Percentiles rank a stretch among this genome's conserved stretches.
These are phyloP conservation scores for Delonix regia DNA, from an alignment of 306 rosid genomes.

Conservation along the genomic window DNA sequence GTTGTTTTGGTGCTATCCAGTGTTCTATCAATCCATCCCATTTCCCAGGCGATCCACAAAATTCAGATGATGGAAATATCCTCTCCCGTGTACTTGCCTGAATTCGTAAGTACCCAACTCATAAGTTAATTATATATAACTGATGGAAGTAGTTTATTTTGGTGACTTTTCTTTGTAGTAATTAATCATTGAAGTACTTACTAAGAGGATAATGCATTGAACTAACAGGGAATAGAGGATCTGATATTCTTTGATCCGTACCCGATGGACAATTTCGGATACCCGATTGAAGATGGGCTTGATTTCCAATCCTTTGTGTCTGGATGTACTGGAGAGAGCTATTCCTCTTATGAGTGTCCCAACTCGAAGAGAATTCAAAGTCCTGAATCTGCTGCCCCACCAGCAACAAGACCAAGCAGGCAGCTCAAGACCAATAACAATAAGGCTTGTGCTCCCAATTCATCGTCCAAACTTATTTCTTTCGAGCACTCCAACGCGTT, in stretches of 20 bases:
- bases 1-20: no score
- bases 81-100: slow-evolving; percentile 34
- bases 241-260: slow-evolving; percentile 28
- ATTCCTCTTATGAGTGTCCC: slow-evolving; percentile 32
- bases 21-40: neutral
- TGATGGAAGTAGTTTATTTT: neutral
- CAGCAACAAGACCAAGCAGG: slow-evolving; percentile 32
- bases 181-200: neutral
- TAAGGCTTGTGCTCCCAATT: slow-evolving; percentile 38
- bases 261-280: slow-evolving; percentile 31
- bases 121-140: neutral
- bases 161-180: no score
- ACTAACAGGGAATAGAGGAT: slow-evolving; percentile 42
- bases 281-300: slow-evolving; percentile 33
- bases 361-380: slow-evolving; percentile 25
- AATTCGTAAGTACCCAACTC: slow-evolving; percentile 32
- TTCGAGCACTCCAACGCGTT: slow-evolving; percentile 49
- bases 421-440: slow-evolving; percentile 43
- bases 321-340: no score
- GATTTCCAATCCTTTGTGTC: slow-evolving; percentile 32
- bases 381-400: slow-evolving; percentile 8
- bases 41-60: neutral
- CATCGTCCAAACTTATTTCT: slow-evolving; percentile 65
- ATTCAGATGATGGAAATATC: slow-evolving; percentile 36
- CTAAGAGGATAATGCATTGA: neutral